Conservation (phyloP, 2,329 filamentous ascomycete genomes). For the Hymenoscyphus infarciens region DNA sequence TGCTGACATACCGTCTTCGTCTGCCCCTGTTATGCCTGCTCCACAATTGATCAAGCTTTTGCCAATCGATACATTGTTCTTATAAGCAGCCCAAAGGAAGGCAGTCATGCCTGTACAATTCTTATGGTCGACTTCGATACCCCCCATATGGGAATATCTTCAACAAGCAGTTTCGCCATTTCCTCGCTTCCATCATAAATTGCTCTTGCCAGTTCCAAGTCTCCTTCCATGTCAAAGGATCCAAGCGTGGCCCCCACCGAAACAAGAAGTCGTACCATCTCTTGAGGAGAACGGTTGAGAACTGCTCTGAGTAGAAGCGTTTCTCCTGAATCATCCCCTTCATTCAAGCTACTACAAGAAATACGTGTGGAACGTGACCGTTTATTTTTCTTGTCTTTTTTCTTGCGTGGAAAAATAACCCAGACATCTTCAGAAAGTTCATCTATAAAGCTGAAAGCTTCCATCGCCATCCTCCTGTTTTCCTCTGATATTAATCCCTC, state of each 20-base stretch:
- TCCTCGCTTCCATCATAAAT: background rate
- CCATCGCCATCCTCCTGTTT: no score
- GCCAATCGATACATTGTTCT: background rate
- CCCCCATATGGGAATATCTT: background rate
- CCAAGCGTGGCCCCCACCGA: background rate
- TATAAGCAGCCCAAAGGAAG: background rate
- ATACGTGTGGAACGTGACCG: no score
- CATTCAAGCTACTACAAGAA: background rate
- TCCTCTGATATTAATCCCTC: background rate
- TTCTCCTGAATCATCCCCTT: background rate
- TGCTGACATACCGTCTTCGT: background rate
- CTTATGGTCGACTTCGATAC: background rate
- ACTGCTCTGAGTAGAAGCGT: background rate
- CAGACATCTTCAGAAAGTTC: no score
- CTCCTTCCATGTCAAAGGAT: background rate
- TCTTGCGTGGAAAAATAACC: no score
- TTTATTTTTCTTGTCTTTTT: no score
- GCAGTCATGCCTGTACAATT: background rate
- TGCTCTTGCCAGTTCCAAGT: background rate
- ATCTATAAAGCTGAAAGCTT: background rate
- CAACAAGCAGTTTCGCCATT: background rate
- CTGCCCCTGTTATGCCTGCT: background rate
- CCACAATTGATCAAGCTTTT: background rate
- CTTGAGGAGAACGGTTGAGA: background rate
- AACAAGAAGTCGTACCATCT: background rate